Evolutionary conservation across 805 yeast genomes (phyloP).

Genomic region (Ogataea salicorniae): DNA sequence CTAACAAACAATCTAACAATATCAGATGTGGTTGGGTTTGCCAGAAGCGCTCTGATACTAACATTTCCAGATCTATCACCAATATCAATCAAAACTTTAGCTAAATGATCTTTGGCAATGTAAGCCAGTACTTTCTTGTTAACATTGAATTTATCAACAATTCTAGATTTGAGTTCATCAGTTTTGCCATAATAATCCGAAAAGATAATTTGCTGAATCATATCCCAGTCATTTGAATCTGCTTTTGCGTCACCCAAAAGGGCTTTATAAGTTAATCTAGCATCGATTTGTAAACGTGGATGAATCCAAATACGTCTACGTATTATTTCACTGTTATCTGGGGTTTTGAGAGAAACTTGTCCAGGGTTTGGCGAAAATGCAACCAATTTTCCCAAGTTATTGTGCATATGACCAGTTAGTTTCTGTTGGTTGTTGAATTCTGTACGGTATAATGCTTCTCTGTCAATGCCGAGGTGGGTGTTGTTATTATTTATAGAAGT

Average conservation of each 20-base stretch:
- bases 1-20: slow-evolving; percentile 24
- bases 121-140: background rate
- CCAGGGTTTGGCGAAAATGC: too few relatives aligned
- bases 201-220: slow-evolving; percentile 24
- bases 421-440: background rate
- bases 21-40: slow-evolving; percentile 15
- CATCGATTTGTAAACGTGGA: slow-evolving; percentile 28
- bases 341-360: too few relatives aligned
- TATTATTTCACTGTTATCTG: slow-evolving; percentile 5
- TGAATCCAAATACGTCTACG: slow-evolving; percentile 32
- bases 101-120: slow-evolving; percentile 4
- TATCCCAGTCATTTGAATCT: slow-evolving; percentile 15
- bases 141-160: slow-evolving; percentile 20
- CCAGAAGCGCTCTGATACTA: slow-evolving; percentile 17
- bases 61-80: slow-evolving; percentile 3
- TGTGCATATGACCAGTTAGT: too few relatives aligned
- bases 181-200: slow-evolving; percentile 19
- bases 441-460: too few relatives aligned
- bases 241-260: slow-evolving; percentile 21
- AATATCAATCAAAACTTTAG: slow-evolving; percentile 16
- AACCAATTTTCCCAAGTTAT: too few relatives aligned
- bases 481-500: too few relatives aligned
- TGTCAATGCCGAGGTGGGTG: too few relatives aligned
- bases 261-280: slow-evolving; percentile 26
- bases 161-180: slow-evolving; percentile 11